These are phyloP conservation scores for Vachellia pachyceras DNA, from an alignment of 306 rosid species.

Conservation along the genomic window DNA sequence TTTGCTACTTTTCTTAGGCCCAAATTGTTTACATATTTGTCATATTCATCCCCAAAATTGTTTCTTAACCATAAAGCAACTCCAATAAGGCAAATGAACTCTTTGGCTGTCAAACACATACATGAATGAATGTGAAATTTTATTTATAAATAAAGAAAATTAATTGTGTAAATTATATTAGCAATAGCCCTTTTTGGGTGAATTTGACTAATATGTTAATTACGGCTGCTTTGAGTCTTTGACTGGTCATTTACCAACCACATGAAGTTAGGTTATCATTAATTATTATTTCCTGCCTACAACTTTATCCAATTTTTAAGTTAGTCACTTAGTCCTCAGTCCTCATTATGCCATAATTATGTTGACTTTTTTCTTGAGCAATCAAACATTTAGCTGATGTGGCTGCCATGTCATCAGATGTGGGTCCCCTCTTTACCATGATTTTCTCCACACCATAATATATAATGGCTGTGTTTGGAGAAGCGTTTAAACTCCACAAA, in stretches of 20 bases:
- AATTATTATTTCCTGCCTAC: neutral
- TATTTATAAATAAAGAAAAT: neutral
- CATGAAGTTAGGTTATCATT: neutral
- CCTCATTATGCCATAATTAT: neutral
- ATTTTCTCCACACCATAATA: neutral
- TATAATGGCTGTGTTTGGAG: no score
- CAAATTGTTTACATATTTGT: neutral
- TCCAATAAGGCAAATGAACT: neutral
- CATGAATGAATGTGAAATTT: neutral
- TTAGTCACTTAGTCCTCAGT: no score
- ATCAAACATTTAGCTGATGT: neutral
- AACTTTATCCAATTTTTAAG: neutral
- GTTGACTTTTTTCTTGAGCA: neutral
- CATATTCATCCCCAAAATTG: neutral
- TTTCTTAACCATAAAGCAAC: constrained; percentile 5
- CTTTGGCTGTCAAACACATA: neutral
- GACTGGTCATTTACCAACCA: neutral
- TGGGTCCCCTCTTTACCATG: neutral
- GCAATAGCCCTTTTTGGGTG: neutral
- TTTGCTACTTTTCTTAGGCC: neutral
- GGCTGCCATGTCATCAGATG: neutral
- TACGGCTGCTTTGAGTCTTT: neutral
- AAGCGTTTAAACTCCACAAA: no score
- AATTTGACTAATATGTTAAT: no score
- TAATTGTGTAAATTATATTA: neutral